Base-by-base conservation (phyloP, 148 eudicot species). In the Vaccinium vitisidaea region DNA sequence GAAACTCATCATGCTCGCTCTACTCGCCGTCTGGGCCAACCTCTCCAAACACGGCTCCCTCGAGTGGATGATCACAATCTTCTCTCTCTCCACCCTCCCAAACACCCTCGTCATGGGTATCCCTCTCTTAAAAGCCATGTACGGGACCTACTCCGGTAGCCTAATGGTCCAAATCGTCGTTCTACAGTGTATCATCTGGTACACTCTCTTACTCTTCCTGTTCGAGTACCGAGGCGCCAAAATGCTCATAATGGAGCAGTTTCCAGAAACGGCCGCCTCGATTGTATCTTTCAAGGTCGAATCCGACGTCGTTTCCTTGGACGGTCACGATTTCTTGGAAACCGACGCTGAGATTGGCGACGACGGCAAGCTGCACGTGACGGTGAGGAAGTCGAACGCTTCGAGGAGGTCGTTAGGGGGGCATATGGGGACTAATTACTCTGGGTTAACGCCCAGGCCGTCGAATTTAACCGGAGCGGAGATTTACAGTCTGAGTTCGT, bases 401-500 rank as follows among this genome's bases (percentile, higher is more conserved):
- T 96, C 98, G 1, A 81, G 98, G 25, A 84, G 97, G 43, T 93
- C 95, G 1, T 56, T 94, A 6, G 90, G 91, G 1, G 67, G 67
- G 59, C 59, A 56, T 21, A 43, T 88, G 80, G 5, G 90, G 91
- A n/a, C 23, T 30, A 83, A 88, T 1, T 83, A 81, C 56, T 53
- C 86, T 0, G 88, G 87, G 10, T 69, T 88, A 50, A 94, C 95
- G 0, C 96, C 96, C 0, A 86, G 98, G 81, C 98, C 98, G 39
- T 96, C 98, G 2, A 94, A 96, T 75, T 85, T 96, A 15, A 93
- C 98, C 0, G 98, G 98, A 32, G 98, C 97, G 1, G 98, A 96
- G 88, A 96, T 96, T 75, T 96, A 95, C 74, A 95, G 98, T 32
- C 49, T 95, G 27, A 94, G 96, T 82, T 95, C 98, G 8, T 96